phyloP scores from a whole-genome alignment of 116 monocot species.

The Dioscorea cayenensis region DNA sequence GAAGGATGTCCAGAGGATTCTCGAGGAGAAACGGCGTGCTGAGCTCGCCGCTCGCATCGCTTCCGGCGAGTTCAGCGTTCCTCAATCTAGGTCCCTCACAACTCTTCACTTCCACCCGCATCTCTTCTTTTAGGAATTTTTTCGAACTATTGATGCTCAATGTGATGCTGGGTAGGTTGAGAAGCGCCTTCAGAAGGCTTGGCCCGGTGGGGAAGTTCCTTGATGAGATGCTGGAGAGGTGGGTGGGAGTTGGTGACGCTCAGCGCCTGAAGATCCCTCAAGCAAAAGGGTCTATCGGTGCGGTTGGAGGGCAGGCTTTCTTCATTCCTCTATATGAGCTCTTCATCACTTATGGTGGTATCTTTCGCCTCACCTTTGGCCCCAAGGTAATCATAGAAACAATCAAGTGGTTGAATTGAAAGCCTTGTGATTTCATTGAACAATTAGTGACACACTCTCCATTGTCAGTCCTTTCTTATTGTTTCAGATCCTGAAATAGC shows the following conservation, averaged over 20 bases:
- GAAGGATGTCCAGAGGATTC: constrained; percentile 41
- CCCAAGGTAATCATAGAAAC: constrained; percentile 54
- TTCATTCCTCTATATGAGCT: constrained; percentile 82
- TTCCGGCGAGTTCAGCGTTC: constrained; percentile 83
- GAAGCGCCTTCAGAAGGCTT: constrained; percentile 24
- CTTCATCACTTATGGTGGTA: constrained; percentile 75
- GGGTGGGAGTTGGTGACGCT: constrained; percentile 1
- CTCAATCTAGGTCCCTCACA: constrained; percentile 32
- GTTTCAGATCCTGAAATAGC: constrained; percentile 89
- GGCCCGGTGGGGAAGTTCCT: constrained; percentile 38
- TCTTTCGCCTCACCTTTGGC: constrained; percentile 88
- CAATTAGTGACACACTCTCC: too few relatives aligned
- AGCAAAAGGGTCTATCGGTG: constrained; percentile 54
- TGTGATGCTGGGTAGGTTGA: constrained; percentile 5
- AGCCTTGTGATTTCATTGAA: too few relatives aligned
- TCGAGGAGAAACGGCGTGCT: constrained; percentile 60
- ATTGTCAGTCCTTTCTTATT: constrained; percentile 75
- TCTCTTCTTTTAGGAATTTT: not conserved
- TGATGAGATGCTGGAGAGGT: constrained; percentile 21
- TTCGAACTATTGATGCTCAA: not conserved
- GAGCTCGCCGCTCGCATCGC: constrained; percentile 73
- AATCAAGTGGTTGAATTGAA: not conserved
- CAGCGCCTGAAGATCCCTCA: constrained; percentile 46
- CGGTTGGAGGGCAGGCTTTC: constrained; percentile 58
- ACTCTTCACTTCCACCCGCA: too few relatives aligned